Percentiles rank a stretch among this genome's conserved stretches.
These are phyloP conservation scores for Tetraselmis striata DNA, from an alignment of 139 green algal genomes.

Conservation along the genomic window DNA sequence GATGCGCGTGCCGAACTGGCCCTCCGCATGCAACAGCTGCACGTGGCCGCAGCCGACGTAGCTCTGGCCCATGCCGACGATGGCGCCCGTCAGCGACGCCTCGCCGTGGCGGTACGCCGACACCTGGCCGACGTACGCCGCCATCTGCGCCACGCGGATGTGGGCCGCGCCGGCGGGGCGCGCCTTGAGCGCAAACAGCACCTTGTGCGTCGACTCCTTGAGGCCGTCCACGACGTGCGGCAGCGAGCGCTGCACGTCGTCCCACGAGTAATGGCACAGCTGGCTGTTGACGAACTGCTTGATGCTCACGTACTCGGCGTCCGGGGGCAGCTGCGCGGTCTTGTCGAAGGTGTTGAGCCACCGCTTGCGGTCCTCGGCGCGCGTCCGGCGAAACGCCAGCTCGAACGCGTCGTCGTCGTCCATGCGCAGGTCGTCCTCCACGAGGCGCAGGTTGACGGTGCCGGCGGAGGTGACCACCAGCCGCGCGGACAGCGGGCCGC, in stretches of 20 bases:
- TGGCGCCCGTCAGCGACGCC: constrained; percentile 9
- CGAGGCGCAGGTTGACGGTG: too few relatives aligned
- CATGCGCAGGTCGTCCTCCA: too few relatives aligned
- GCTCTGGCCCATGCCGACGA: constrained; percentile 28
- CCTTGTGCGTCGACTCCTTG: constrained; percentile 19
- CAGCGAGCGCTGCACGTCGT: constrained; percentile 13
- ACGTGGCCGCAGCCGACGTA: constrained; percentile 24
- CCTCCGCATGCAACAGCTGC: constrained; percentile 8
- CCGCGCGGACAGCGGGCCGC: too few relatives aligned
- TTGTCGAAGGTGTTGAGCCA: constrained; percentile 6
- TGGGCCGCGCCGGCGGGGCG: not conserved
- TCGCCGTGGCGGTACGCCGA: constrained; percentile 25
- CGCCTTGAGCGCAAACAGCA: constrained; percentile 12
- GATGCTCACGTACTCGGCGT: constrained; percentile 7
- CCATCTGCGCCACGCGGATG: constrained; percentile 19
- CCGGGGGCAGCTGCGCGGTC: not conserved
- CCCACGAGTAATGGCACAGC: constrained; percentile 17
- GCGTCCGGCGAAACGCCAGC: constrained; percentile 22
- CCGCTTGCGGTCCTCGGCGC: constrained; percentile 11
- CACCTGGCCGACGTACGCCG: constrained; percentile 8
- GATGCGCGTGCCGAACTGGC: constrained; percentile 19
- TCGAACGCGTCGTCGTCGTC: constrained; percentile 1
- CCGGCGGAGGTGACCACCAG: too few relatives aligned
- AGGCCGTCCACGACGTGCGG: constrained; percentile 15
- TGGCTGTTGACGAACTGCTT: constrained; percentile 21